These are phyloP conservation scores for Blastocystis hominis DNA, from an alignment of 352 stramenopile genomes.

Conservation along the genomic window DNA sequence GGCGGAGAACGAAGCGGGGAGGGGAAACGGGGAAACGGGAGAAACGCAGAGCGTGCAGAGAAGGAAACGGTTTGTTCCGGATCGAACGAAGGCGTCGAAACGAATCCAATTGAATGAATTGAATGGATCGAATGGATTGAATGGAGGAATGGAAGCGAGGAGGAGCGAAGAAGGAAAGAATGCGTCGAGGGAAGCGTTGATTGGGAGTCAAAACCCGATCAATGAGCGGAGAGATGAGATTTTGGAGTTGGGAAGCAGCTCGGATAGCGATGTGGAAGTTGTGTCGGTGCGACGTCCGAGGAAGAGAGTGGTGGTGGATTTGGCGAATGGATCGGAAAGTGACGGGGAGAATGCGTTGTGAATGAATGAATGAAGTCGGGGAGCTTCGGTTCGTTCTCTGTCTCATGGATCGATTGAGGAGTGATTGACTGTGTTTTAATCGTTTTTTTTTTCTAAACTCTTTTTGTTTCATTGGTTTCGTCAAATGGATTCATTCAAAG, in stretches of 20 bases:
- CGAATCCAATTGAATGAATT: not conserved
- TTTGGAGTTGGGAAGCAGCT: not conserved
- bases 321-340: not conserved
- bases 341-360: not conserved
- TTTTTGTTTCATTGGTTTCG: too few species aligned
- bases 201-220: not conserved
- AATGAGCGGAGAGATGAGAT: not conserved
- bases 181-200: not conserved
- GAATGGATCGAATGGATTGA: too few species aligned
- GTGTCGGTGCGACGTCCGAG: not conserved
- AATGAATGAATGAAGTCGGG: not conserved
- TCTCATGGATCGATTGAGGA: too few species aligned
- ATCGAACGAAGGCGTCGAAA: not conserved
- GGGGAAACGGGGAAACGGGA: too few species aligned
- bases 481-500: too few species aligned
- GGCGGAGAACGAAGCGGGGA: too few species aligned
- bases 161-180: not conserved
- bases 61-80: not conserved
- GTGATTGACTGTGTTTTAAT: too few species aligned
- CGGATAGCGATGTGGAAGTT: not conserved
- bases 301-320: not conserved
- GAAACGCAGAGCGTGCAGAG: not conserved
- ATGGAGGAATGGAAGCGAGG: not conserved
- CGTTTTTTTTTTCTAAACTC: too few species aligned
- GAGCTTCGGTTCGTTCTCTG: too few species aligned